Base-by-base conservation (phyloP, 805 yeast genomes). In the Yamadazyma tumulicola region DNA sequence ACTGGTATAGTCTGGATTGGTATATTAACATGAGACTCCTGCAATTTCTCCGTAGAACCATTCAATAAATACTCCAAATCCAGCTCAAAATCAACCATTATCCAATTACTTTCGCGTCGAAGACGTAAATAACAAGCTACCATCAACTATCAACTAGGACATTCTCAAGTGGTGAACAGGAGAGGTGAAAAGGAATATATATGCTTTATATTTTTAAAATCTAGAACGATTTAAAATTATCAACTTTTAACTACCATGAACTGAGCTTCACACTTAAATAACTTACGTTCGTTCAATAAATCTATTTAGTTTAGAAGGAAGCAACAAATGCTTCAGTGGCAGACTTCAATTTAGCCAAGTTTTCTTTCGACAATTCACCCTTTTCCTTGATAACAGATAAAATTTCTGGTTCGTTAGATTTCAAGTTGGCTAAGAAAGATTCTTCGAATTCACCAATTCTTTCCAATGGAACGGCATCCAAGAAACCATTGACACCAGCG, bases 401-500 rank as follows among this genome's bases (percentile, higher is more conserved):
- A 69, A 94, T 73, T 47, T 77, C 91, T 54, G 82, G 56, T 72
- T 88, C 91, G 76, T 85, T 87, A 53, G 97, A 69, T 76, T 86
- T 84, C 72, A 93, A 79, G 81, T 84, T 80, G 54, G 95, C 76
- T 66, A 85, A 74, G 89, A 89, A 93, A 59, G 87, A 81, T 57
- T 79, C 72, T 82, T 93, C 99, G 64, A 85, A 93, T 67, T 84
- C 85, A 67, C 74, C 87, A 59, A 93, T 79, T 72, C 86, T 84
- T 64, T 81, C 79, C 53, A 91, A 72, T 53, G 93, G 85, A 57
- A 93, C 63, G 54, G 71, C 61, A 69, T 93, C 99, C 64, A 93
- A 82, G 89, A 63, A 88, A 81, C 99, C 99, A 82, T 91, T 89
- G 63, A 94, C 98, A 91, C 99, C 99, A 51, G 97, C 98, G 80